Percentiles rank a stretch among this genome's conserved stretches.
These are phyloP conservation scores for Exophiala sp. DNA, from an alignment of 2,329 filamentous ascomycete species.

Conservation along the genomic window DNA sequence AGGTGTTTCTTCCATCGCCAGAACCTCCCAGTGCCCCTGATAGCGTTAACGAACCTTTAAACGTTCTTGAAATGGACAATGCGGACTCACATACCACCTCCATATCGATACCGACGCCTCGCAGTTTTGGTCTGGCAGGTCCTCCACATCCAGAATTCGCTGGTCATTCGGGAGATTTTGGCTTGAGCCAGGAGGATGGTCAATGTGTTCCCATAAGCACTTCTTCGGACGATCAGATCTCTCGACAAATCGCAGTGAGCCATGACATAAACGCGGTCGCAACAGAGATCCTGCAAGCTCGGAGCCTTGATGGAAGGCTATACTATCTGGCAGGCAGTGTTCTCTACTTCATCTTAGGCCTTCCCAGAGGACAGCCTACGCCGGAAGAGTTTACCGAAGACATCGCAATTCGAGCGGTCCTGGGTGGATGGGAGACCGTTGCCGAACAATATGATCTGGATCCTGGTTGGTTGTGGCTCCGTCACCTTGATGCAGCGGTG, in stretches of 20 bases:
- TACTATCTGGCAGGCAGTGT: slow-evolving; percentile 16
- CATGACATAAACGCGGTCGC: slow-evolving; percentile 1
- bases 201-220: no score
- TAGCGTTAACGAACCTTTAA: no score
- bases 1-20: no score
- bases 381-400: slow-evolving; percentile 6
- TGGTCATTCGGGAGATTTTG: not conserved
- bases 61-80: no score
- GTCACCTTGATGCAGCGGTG: slow-evolving; percentile 13
- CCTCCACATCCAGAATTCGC: no score
- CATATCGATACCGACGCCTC: no score
- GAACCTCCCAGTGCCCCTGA: no score
- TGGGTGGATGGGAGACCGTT: slow-evolving; percentile 20
- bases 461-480: slow-evolving; percentile 13
- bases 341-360: slow-evolving; percentile 2
- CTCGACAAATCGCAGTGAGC: not conserved
- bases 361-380: not conserved
- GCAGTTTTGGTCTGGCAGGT: no score
- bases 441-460: slow-evolving; percentile 17
- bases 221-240: not conserved
- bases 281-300: slow-evolving; percentile 3
- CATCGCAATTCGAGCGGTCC: slow-evolving; percentile 13
- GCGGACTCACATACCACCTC: no score
- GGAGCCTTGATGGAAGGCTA: slow-evolving; percentile 6
- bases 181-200: not conserved